Percentiles rank a stretch among this genome's conserved stretches.
phyloP scores from a whole-genome alignment of 2,329 filamentous ascomycete species.

The Aureobasidium sp. region DNA sequence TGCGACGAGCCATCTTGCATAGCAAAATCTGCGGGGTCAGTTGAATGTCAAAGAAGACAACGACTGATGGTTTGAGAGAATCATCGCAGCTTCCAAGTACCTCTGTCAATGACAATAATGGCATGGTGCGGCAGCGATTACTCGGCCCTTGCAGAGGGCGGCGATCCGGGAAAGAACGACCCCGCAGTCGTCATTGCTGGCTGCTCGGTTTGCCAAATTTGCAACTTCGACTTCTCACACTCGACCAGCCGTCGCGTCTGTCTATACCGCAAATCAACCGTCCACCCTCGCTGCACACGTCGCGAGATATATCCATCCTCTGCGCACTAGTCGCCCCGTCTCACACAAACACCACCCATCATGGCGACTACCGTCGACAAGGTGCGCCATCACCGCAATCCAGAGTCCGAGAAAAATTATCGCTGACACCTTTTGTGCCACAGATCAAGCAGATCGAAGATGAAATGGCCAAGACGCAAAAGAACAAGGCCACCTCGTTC shows the following conservation, averaged over 20 bases:
- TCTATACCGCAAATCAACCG: not conserved
- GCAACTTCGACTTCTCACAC: conserved; percentile 10
- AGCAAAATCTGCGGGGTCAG: not conserved
- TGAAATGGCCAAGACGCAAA: conserved; percentile 96
- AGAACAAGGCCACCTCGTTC: conserved; percentile 91
- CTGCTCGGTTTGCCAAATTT: not conserved
- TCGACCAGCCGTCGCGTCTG: not conserved
- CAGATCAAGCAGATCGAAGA: conserved; percentile 95
- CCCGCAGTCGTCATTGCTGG: conserved; percentile 9
- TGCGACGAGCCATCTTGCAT: not conserved
- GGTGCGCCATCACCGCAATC: conserved; percentile 39
- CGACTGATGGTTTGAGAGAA: not conserved
- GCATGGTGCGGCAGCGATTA: not conserved
- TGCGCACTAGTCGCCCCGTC: not conserved
- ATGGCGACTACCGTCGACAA: conserved; percentile 99
- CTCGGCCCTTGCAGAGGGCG: not conserved
- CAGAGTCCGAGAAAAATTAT: conserved; percentile 23
- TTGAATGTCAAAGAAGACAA: not conserved
- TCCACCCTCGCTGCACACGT: not conserved
- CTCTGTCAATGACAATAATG: not conserved
- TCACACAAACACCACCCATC: conserved; percentile 31
- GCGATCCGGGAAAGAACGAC: not conserved
- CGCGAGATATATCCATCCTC: not conserved
- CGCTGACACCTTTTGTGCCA: conserved; percentile 24
- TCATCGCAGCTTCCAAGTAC: not conserved